phyloP scores from a whole-genome alignment of 2,329 filamentous ascomycete genomes.

The Scedosporium aurantiacum region DNA sequence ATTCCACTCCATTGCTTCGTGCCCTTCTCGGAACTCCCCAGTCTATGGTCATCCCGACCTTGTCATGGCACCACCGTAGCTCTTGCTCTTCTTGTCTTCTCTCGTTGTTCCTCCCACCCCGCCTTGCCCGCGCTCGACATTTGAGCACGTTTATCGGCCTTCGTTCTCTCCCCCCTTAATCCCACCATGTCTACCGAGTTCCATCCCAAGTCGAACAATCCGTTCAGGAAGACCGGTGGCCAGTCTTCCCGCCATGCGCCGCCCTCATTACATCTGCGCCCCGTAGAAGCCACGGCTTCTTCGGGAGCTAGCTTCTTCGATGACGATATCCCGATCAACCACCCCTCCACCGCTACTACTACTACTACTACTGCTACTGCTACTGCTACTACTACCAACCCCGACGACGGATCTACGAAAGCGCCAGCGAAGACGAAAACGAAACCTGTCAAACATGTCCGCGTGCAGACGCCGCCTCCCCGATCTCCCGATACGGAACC shows the following conservation, averaged over 20 bases:
- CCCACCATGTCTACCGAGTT: conserved; percentile 1
- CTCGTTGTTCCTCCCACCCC: not conserved
- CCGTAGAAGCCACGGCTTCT: not conserved
- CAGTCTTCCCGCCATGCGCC: not conserved
- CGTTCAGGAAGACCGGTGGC: not conserved
- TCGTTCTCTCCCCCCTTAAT: not conserved
- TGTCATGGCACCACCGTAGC: conserved; percentile 1
- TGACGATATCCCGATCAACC: not conserved
- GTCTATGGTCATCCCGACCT: conserved; percentile 6
- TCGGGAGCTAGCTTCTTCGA: not conserved
- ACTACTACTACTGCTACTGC: not conserved
- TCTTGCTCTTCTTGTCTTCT: not conserved
- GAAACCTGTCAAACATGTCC: conserved; percentile 56
- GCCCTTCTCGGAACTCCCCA: not conserved
- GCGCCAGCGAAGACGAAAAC: conserved; percentile 6
- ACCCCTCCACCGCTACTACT: not conserved
- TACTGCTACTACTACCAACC: not conserved
- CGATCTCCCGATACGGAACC: conserved; percentile 35
- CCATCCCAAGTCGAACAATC: conserved; percentile 3
- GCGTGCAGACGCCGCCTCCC: conserved; percentile 53
- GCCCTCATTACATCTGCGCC: too few species aligned
- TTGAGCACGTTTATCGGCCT: not conserved
- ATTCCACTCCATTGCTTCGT: not conserved
- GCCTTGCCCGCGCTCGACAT: not conserved
- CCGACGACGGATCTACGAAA: not conserved